A percentile compares a stretch with the other conserved stretches of the same genome.
phyloP scores from a whole-genome alignment of 306 rosid genomes.

The Ceratonia siliqua region DNA sequence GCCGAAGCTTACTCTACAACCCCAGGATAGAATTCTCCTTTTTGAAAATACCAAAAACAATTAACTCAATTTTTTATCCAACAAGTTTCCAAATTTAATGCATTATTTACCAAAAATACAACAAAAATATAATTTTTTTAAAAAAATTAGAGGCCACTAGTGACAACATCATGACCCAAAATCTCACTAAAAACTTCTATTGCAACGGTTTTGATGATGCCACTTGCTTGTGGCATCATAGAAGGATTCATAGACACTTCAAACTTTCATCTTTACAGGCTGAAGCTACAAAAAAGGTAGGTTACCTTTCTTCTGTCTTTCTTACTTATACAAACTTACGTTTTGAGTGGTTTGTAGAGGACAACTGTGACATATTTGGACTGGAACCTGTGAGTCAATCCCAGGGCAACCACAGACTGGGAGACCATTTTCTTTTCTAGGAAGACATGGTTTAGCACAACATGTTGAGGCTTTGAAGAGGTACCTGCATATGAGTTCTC shows the following conservation, averaged over 20 bases:
- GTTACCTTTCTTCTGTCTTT: background rate
- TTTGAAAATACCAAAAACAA: too few species aligned
- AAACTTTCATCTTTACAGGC: constrained; percentile 53
- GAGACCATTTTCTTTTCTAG: constrained; percentile 74
- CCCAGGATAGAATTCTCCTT: too few species aligned
- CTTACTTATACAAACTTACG: constrained; percentile 35
- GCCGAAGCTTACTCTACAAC: too few species aligned
- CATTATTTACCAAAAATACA: too few species aligned
- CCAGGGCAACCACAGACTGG: constrained; percentile 82
- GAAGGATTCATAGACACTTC: constrained; percentile 34
- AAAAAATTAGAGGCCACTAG: too few species aligned
- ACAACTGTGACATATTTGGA: constrained; percentile 91
- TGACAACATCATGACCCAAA: too few species aligned
- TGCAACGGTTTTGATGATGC: background rate
- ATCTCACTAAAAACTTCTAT: background rate
- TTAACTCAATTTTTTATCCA: too few species aligned
- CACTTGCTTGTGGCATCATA: background rate
- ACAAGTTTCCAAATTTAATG: too few species aligned
- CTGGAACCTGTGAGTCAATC: constrained; percentile 84
- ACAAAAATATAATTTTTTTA: too few species aligned
- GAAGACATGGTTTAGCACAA: constrained; percentile 86
- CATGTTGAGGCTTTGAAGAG: constrained; percentile 79
- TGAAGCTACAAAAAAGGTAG: constrained; percentile 39
- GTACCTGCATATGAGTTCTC: constrained; percentile 52
- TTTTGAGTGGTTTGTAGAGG: constrained; percentile 85